Evolutionary conservation across 1,139 yeast genomes (phyloP), one percentile per base, ranked within the genome.

Genomic region (Spathaspora sp.): DNA sequence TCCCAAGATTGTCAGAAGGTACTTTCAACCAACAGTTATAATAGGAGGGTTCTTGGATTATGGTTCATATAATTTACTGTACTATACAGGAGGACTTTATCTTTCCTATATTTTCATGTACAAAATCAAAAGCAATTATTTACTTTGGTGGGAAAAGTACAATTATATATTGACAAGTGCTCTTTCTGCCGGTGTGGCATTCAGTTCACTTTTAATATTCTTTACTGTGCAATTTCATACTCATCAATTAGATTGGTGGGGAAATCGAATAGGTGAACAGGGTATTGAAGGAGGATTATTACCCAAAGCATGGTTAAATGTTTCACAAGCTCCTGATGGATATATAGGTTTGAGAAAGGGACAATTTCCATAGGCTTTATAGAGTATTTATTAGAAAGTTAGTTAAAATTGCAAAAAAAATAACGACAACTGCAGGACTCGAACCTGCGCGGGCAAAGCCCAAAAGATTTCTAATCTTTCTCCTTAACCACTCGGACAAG

Each of bases 91-190:
- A 24, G 83, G 84, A 18, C 59, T 79, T 43, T 72, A 75, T 49
- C 58, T 76, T 25, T 70, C 81, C 10, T 72, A 65, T 47, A 54
- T 68, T 26, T 83, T 83, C 66, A 82, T 81, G 80, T 70, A 72
- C 56, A 65, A 70, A 58, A 64, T 81, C 54, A 78, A 74, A 53
- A 71, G 65, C 53, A 70, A 78, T 51, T 79, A 75, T 56, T 54
- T 69, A 17, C 63, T 71, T 23, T 79, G 86, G 84, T 82, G 86
- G 84, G 82, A 78, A 50, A 81, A 78, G 60, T 84, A 82, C 63
- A 82, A 80, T 56, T 84, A 83, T 58, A 75, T 84, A 9, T 64
- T 83, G 33, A 72, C 84, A 13, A 73, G 81, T 49, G 86, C 81
- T 2, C 61, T 82, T 40, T 66, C 76, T 7, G 82, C 86, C 2